Evolutionary conservation across 192 early-diverging fungal species (phyloP).

Genomic region (Podila epicladia): DNA sequence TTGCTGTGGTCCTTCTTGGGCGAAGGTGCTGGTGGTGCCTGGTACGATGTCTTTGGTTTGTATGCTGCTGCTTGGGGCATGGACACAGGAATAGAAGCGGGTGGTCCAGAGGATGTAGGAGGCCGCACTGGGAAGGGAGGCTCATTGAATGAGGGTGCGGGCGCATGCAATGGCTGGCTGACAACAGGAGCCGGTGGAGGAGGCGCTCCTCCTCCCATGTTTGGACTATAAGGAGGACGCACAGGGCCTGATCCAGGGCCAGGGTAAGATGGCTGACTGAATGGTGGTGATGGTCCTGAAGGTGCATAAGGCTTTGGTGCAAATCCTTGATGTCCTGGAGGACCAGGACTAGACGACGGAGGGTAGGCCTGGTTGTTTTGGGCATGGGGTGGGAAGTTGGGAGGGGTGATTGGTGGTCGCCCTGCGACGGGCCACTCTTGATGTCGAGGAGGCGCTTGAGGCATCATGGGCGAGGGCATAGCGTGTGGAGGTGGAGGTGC

Average conservation of each 20-base stretch:
- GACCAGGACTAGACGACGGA: background rate
- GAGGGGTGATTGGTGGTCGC: slow-evolving; percentile 8
- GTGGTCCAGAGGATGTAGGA: background rate
- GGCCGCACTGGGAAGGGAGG: background rate
- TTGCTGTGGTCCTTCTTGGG: slow-evolving; percentile 32
- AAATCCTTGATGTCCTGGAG: slow-evolving; percentile 4
- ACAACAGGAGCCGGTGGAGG: background rate
- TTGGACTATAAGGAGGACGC: slow-evolving; percentile 26
- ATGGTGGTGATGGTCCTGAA: background rate
- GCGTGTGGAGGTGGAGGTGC: slow-evolving; percentile 12
- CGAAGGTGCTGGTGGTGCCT: slow-evolving; percentile 17
- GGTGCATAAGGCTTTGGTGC: slow-evolving; percentile 14
- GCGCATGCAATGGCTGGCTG: background rate
- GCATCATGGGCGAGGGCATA: slow-evolving; percentile 23
- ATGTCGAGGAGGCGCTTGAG: slow-evolving; percentile 14
- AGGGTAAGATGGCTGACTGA: background rate
- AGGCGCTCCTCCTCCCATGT: slow-evolving; percentile 1
- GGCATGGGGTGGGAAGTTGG: slow-evolving; percentile 11
- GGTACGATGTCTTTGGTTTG: slow-evolving; percentile 42
- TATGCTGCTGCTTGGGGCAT: slow-evolving; percentile 15
- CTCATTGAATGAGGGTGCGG: background rate
- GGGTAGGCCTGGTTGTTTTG: background rate
- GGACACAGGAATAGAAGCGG: slow-evolving; percentile 8
- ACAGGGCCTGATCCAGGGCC: background rate
- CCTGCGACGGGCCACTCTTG: slow-evolving; percentile 41